Percentiles rank a stretch among this genome's conserved stretches.
Evolutionary conservation across 2,329 filamentous ascomycete genomes (phyloP).

Genomic region (Arthroderma sp.): DNA sequence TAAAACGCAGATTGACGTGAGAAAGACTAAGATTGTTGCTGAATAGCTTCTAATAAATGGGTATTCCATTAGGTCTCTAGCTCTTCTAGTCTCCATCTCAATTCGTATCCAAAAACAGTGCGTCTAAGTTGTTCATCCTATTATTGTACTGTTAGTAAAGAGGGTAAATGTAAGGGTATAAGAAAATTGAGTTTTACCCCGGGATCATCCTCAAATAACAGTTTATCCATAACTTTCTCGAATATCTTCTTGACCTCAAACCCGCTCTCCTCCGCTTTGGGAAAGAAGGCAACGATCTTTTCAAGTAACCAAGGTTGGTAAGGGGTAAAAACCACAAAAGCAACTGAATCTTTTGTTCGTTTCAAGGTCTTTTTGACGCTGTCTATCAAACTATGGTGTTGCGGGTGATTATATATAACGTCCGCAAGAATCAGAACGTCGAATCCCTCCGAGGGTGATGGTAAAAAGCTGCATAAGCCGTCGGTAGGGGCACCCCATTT

Average conservation of each 20-base stretch:
- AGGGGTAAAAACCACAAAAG: slow-evolving; percentile 86
- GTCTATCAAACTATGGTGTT: slow-evolving; percentile 65
- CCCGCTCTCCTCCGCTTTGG: slow-evolving; percentile 56
- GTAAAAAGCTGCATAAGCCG: slow-evolving; percentile 48
- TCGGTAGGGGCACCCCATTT: slow-evolving; percentile 64
- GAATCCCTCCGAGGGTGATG: slow-evolving; percentile 40
- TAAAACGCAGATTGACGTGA: too few species aligned
- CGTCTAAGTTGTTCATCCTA: slow-evolving; percentile 65
- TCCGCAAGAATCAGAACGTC: slow-evolving; percentile 80
- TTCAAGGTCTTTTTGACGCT: slow-evolving; percentile 59
- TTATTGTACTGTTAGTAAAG: slow-evolving; percentile 2
- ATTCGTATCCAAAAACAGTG: slow-evolving; percentile 67
- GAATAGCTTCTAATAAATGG: not conserved
- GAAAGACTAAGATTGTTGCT: not conserved
- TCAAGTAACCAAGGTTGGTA: slow-evolving; percentile 83
- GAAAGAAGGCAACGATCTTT: slow-evolving; percentile 79
- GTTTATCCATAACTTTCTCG: slow-evolving; percentile 69
- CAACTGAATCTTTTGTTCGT: slow-evolving; percentile 44
- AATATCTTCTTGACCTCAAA: slow-evolving; percentile 68
- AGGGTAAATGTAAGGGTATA: not conserved
- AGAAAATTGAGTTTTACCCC: slow-evolving; percentile 42
- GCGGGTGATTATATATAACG: slow-evolving; percentile 79
- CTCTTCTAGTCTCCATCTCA: slow-evolving; percentile 47
- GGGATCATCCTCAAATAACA: slow-evolving; percentile 79
- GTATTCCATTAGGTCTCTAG: not conserved